Conservation (phyloP, 2,329 filamentous ascomycete genomes). For the Daldinia eschscholtzii region DNA sequence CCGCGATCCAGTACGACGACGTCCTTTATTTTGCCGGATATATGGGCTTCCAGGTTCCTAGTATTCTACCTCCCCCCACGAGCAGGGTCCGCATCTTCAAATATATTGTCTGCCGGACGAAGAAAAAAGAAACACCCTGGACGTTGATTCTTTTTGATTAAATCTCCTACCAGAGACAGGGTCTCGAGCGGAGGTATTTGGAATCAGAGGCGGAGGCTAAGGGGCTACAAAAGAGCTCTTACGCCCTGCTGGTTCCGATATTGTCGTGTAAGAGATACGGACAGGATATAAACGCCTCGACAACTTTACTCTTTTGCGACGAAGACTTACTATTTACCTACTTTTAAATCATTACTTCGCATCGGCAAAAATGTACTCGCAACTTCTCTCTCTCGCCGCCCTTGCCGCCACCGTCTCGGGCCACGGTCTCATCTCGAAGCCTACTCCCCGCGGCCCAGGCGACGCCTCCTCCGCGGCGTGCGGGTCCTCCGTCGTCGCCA, state of each 20-base stretch:
- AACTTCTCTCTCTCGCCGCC: constrained; percentile 41
- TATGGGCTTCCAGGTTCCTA: constrained; percentile 28
- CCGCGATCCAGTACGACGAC: constrained; percentile 36
- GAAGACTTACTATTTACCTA: constrained; percentile 3
- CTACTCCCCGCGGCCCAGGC: constrained; percentile 45
- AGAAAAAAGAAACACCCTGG: constrained; percentile 8
- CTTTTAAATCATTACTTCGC: neutral
- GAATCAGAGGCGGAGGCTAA: constrained; percentile 22
- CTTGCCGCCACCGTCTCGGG: constrained; percentile 43
- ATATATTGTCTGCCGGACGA: constrained; percentile 43
- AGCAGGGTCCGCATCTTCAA: constrained; percentile 22
- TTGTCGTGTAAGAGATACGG: constrained; percentile 24
- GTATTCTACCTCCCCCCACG: constrained; percentile 23
- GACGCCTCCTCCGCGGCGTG: constrained; percentile 47
- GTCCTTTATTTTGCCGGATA: constrained; percentile 42
- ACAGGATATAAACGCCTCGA: constrained; percentile 11
- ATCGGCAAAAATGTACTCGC: constrained; percentile 44
- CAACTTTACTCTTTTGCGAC: constrained; percentile 7
- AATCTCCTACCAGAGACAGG: constrained; percentile 28
- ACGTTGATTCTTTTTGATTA: constrained; percentile 25
- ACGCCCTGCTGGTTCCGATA: constrained; percentile 22
- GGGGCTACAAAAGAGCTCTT: constrained; percentile 37
- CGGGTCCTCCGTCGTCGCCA: constrained; percentile 44
- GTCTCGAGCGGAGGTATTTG: constrained; percentile 36
- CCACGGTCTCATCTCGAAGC: constrained; percentile 49